A percentile compares a stretch with the other conserved stretches of the same genome.
Conservation (phyloP, 2,329 filamentous ascomycete genomes). For the Cladophialophora immunda region DNA sequence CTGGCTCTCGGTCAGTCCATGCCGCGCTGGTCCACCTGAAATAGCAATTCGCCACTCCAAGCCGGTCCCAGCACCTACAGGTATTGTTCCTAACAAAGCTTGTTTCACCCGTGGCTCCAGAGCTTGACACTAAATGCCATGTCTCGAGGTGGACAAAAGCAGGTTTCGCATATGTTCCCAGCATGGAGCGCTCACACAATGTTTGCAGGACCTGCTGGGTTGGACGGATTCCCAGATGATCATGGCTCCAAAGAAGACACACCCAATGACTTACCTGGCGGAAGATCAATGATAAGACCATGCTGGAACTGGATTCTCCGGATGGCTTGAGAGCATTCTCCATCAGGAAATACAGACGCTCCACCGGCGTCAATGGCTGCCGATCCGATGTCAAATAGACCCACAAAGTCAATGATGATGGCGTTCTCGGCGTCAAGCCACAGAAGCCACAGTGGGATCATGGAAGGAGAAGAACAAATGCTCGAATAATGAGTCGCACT, state of each 20-base stretch:
- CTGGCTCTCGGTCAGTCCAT: neutral
- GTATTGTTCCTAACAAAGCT: slow-evolving; percentile 32
- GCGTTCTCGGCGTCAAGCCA: slow-evolving; percentile 12
- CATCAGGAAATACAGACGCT: neutral
- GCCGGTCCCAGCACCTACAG: slow-evolving; percentile 19
- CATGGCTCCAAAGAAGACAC: neutral
- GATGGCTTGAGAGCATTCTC: neutral
- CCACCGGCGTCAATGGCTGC: slow-evolving; percentile 29
- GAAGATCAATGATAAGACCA: neutral
- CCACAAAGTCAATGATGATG: slow-evolving; percentile 24
- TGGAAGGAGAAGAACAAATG: slow-evolving; percentile 7
- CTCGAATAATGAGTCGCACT: neutral
- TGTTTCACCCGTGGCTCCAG: slow-evolving; percentile 16
- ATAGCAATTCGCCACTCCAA: slow-evolving; percentile 34
- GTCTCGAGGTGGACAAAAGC: neutral
- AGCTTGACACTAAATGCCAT: slow-evolving; percentile 1
- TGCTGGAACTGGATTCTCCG: neutral
- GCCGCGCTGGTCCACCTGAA: slow-evolving; percentile 30
- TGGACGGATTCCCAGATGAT: neutral
- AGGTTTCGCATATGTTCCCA: neutral
- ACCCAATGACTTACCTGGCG: neutral
- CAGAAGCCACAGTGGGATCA: slow-evolving; percentile 14
- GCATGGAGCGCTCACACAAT: neutral
- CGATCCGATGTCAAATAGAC: slow-evolving; percentile 20
- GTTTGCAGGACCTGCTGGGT: neutral